Evolutionary conservation across 257 asterid genomes (phyloP).

Genomic region (Galeopsis tetrahit): DNA sequence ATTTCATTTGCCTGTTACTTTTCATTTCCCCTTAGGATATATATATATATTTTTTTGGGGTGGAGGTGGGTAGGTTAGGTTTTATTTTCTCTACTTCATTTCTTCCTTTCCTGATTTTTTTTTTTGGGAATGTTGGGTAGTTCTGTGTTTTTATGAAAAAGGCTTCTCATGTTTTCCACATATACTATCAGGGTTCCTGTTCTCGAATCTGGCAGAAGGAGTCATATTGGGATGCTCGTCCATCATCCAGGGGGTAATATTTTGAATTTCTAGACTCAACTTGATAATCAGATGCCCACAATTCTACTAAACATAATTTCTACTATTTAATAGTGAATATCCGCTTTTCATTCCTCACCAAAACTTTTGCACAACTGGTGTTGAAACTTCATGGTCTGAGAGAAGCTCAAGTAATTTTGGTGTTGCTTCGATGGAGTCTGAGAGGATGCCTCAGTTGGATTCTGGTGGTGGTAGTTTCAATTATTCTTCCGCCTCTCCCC

Average conservation of each 20-base stretch:
- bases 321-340: slow-evolving; percentile 69
- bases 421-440: slow-evolving; percentile 92
- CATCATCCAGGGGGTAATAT: slow-evolving; percentile 88
- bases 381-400: slow-evolving; percentile 95
- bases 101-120: not conserved
- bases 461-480: slow-evolving; percentile 77
- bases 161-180: slow-evolving; percentile 29
- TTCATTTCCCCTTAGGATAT: not conserved
- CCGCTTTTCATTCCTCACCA: slow-evolving; percentile 95
- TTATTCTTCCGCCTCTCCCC: slow-evolving; percentile 81
- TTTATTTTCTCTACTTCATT: not conserved
- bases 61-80: not conserved
- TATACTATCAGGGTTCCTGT: slow-evolving; percentile 77
- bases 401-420: slow-evolving; percentile 94
- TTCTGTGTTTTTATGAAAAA: not conserved
- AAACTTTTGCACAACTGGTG: slow-evolving; percentile 76
- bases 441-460: slow-evolving; percentile 77
- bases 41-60: not conserved
- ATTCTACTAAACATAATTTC: slow-evolving; percentile 30
- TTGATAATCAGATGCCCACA: slow-evolving; percentile 17
- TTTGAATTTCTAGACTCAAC: slow-evolving; percentile 14
- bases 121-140: not conserved
- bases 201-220: slow-evolving; percentile 98
- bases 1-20: slow-evolving; percentile 1
- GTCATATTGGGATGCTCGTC: slow-evolving; percentile 97